phyloP scores from a whole-genome alignment of 73 alveolate species.

The Paramecium pentaurelia region DNA sequence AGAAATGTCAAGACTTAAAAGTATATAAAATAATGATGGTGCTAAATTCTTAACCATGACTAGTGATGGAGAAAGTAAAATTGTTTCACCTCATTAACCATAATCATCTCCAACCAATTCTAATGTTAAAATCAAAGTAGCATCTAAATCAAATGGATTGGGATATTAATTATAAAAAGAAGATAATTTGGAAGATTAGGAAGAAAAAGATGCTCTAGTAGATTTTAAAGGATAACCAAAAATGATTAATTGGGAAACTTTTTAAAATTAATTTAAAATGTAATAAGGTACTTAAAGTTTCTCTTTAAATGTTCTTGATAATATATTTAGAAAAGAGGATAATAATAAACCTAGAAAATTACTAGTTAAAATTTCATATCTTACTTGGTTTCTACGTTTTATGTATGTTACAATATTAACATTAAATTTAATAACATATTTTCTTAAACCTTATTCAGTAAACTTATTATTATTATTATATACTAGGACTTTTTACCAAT shows the following conservation, averaged over 20 bases:
- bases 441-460: conserved; percentile 20
- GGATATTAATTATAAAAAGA: conserved; percentile 17
- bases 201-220: not conserved
- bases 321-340: not conserved
- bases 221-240: not conserved
- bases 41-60: not conserved
- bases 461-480: not conserved
- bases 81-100: not conserved
- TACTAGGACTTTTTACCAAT: not conserved
- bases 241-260: conserved; percentile 20
- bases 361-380: not conserved
- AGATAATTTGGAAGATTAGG: not conserved
- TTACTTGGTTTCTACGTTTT: conserved; percentile 17
- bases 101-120: not conserved
- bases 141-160: not conserved
- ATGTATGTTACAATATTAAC: conserved; percentile 3
- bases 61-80: conserved; percentile 24
- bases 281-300: conserved; percentile 12
- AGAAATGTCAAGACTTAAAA: not conserved
- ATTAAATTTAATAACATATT: not conserved
- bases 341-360: conserved; percentile 21
- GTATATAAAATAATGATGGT: not conserved
- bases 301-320: not conserved
- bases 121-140: not conserved
- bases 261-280: conserved; percentile 12